phyloP scores from a whole-genome alignment of 2,329 filamentous ascomycete genomes.

The Coniella lustricola region DNA sequence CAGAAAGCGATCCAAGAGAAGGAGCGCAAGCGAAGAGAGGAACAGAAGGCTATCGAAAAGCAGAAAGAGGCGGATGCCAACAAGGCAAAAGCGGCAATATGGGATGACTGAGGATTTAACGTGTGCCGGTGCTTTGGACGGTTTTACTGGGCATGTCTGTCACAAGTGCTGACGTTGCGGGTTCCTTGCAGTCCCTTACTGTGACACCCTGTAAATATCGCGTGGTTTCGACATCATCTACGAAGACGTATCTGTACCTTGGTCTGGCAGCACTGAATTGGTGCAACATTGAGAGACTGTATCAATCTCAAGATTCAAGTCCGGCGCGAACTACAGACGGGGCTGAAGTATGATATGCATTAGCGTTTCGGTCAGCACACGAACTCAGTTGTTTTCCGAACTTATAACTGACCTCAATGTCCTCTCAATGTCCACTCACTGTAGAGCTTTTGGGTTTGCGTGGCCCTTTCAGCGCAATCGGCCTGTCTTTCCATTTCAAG shows the following conservation, averaged over 20 bases:
- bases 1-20: conserved; percentile 76
- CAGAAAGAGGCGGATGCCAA: conserved; percentile 58
- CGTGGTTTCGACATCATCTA: not conserved
- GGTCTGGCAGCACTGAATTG: no score
- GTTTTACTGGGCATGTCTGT: not conserved
- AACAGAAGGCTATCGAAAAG: conserved; percentile 60
- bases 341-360: no score
- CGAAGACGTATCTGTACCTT: no score
- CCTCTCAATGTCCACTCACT: not conserved
- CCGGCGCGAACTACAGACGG: no score
- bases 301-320: no score
- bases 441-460: not conserved
- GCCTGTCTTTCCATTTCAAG: conserved; percentile 44
- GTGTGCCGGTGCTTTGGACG: not conserved
- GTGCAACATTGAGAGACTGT: no score
- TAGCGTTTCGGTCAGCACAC: no score
- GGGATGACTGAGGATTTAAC: conserved; percentile 57
- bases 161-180: not conserved
- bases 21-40: conserved; percentile 69
- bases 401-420: not conserved
- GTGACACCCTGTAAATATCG: not conserved
- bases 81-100: conserved; percentile 74
- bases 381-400: no score
- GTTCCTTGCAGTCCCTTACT: not conserved
- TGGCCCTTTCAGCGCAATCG: conserved; percentile 22